These are phyloP conservation scores for Piper longum DNA, from an alignment of 164 flowering plant species.

Conservation along the genomic window DNA sequence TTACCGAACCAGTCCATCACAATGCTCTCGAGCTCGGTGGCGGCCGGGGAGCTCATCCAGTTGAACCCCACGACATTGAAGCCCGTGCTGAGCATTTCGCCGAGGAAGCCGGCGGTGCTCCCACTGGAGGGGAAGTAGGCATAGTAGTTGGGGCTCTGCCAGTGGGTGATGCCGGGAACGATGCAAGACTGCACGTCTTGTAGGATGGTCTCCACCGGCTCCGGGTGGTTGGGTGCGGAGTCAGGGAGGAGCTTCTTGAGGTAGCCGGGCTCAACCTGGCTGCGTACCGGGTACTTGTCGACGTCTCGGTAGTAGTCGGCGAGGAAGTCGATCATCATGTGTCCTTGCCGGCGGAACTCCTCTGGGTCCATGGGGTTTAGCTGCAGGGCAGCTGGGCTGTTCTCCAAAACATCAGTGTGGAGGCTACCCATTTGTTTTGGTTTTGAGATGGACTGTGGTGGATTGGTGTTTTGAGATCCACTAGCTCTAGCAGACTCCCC, in stretches of 20 bases:
- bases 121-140: too few species aligned
- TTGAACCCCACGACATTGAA: slow-evolving; percentile 55
- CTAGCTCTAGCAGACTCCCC: too few species aligned
- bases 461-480: too few species aligned
- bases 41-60: slow-evolving; percentile 65
- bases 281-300: slow-evolving; percentile 47
- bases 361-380: slow-evolving; percentile 44
- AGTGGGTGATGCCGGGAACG: too few species aligned
- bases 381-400: background rate
- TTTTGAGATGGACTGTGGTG: too few species aligned
- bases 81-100: slow-evolving; percentile 52
- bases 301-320: background rate
- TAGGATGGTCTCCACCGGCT: slow-evolving; percentile 37
- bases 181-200: slow-evolving; percentile 21
- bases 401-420: slow-evolving; percentile 7
- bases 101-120: slow-evolving; percentile 20
- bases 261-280: slow-evolving; percentile 64
- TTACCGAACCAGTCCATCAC: slow-evolving; percentile 50
- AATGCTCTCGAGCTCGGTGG: slow-evolving; percentile 40
- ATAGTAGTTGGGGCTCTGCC: too few species aligned
- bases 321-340: slow-evolving; percentile 14
- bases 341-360: slow-evolving; percentile 46
- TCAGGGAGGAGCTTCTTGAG: slow-evolving; percentile 30
- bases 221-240: slow-evolving; percentile 37
- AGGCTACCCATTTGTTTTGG: slow-evolving; percentile 16